Evolutionary conservation across 768 basidiomycete genomes (phyloP).

Genomic region (Rhodocollybia butyracea): DNA sequence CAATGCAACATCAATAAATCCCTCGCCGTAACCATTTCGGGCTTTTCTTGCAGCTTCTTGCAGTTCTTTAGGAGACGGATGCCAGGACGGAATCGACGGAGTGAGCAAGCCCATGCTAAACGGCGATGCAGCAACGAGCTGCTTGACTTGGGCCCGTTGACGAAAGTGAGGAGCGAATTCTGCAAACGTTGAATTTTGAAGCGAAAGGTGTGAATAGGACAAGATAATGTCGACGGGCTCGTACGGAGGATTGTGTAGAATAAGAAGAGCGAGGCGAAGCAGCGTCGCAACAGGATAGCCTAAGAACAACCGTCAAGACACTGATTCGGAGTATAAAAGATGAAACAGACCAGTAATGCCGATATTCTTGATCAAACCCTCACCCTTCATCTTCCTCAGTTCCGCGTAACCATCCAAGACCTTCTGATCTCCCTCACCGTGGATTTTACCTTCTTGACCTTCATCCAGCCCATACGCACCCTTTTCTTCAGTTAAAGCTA

Average conservation of each 20-base stretch:
- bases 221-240: constrained; percentile 75
- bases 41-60: constrained; percentile 34
- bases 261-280: constrained; percentile 76
- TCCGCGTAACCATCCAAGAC: constrained; percentile 67
- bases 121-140: constrained; percentile 77
- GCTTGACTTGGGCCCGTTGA: constrained; percentile 59
- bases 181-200: constrained; percentile 65
- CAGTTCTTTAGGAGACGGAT: constrained; percentile 63
- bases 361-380: constrained; percentile 68
- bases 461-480: constrained; percentile 61
- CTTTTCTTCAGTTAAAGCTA: constrained; percentile 51
- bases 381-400: constrained; percentile 63
- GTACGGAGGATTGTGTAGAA: constrained; percentile 63
- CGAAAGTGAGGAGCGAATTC: constrained; percentile 56
- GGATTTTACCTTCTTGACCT: constrained; percentile 53
- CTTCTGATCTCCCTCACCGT: constrained; percentile 69
- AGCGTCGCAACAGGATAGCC: constrained; percentile 81
- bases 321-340: not conserved
- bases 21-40: constrained; percentile 36
- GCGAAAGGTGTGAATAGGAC: constrained; percentile 76
- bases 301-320: constrained; percentile 22
- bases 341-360: constrained; percentile 69
- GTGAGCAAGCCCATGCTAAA: constrained; percentile 82
- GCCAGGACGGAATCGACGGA: constrained; percentile 57
- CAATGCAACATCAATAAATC: constrained; percentile 63